Evolutionary conservation across 1,284 basidiomycete species (phyloP).

Genomic region (Neonothopanus nambi): DNA sequence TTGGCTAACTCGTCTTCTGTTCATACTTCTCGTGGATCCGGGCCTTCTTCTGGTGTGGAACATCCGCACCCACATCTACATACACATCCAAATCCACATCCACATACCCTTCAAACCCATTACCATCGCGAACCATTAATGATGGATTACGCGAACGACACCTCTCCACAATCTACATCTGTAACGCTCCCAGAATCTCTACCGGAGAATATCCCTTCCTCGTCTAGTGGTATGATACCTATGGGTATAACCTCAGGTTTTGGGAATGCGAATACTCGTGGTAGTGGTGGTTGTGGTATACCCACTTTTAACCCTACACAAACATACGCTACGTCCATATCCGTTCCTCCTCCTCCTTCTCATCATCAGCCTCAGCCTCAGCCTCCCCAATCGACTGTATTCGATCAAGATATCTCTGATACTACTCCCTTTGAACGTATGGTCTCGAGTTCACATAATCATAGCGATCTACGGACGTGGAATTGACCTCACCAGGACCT

Average conservation of each 20-base stretch:
- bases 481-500: neutral
- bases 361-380: neutral
- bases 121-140: too few species aligned
- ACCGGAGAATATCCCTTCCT: neutral
- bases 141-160: neutral
- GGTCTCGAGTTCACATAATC: slow-evolving; percentile 1
- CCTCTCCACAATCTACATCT: neutral
- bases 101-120: too few species aligned
- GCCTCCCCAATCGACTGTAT: neutral
- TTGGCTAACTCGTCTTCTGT: too few species aligned
- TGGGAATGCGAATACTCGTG: neutral
- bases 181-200: neutral
- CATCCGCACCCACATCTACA: too few species aligned
- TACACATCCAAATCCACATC: too few species aligned
- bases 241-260: neutral
- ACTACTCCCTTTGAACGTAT: slow-evolving; percentile 7
- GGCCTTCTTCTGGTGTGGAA: too few species aligned
- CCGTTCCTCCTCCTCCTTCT: too few species aligned
- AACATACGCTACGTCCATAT: neutral
- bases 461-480: too few species aligned
- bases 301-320: neutral
- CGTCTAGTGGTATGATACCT: neutral
- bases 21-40: too few species aligned
- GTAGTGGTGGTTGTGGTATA: neutral
- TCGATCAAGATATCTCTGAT: neutral